phyloP scores from a whole-genome alignment of 2,329 filamentous ascomycete species.

The Fusarium sp. region DNA sequence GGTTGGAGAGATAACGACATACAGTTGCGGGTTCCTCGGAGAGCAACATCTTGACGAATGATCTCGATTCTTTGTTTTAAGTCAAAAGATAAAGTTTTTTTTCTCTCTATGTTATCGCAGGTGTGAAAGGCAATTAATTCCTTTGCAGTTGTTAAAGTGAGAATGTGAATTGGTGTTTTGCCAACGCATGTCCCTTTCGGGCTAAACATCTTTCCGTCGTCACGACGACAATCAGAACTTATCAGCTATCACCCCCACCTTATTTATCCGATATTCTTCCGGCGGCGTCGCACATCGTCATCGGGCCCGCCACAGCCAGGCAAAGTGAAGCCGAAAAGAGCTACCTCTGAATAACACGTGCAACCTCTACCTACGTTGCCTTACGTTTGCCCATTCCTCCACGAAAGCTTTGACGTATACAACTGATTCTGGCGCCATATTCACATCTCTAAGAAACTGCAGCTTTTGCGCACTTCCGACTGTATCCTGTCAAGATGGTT shows the following conservation, averaged over 20 bases:
- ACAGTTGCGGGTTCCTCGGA: slow-evolving; percentile 92
- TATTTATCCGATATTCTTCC: slow-evolving; percentile 35
- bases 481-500: slow-evolving; percentile 52
- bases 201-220: slow-evolving; percentile 35
- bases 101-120: background rate
- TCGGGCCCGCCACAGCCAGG: slow-evolving; percentile 40
- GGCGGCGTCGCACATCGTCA: slow-evolving; percentile 38
- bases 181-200: slow-evolving; percentile 4
- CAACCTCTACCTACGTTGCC: background rate
- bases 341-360: slow-evolving; percentile 30
- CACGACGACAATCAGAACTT: slow-evolving; percentile 47
- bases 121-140: background rate
- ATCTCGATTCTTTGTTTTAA: background rate
- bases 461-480: background rate
- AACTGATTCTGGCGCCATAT: background rate
- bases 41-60: slow-evolving; percentile 79
- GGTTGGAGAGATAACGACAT: slow-evolving; percentile 48
- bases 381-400: background rate
- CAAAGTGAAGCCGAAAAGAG: slow-evolving; percentile 29
- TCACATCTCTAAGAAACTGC: background rate
- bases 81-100: background rate
- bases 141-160: slow-evolving; percentile 1
- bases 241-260: background rate
- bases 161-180: slow-evolving; percentile 18
- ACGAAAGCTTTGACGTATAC: background rate